Evolutionary conservation across 148 eudicot species (phyloP).

Genomic region (Suaeda aralocaspica): DNA sequence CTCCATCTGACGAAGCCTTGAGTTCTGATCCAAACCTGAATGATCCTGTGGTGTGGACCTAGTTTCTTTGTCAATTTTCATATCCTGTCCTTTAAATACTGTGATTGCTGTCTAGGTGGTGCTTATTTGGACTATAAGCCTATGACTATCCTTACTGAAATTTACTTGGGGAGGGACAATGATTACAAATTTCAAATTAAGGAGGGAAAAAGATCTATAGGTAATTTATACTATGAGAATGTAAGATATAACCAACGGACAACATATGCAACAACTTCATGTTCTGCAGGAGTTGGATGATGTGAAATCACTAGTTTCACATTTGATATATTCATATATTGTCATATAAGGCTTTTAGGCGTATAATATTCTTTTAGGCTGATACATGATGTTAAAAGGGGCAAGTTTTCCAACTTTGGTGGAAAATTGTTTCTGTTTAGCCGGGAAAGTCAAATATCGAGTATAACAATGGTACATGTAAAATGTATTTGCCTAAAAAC

Average conservation of each 20-base stretch:
- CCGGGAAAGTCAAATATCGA: no score
- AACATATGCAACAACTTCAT: not conserved
- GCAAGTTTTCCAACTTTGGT: no score
- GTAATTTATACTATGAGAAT: no score
- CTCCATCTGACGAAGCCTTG: constrained; percentile 38
- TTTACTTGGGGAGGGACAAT: not conserved
- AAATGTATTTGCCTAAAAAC: no score
- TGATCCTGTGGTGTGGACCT: constrained; percentile 41
- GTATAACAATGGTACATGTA: no score
- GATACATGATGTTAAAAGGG: no score
- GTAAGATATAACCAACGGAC: no score
- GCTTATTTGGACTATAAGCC: not conserved
- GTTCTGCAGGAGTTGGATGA: not conserved
- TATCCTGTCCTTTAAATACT: not conserved
- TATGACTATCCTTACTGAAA: not conserved
- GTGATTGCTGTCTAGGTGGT: no score
- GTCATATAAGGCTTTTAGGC: no score
- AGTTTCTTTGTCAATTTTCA: not conserved
- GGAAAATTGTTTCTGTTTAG: no score
- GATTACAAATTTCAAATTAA: not conserved
- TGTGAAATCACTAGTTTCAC: not conserved
- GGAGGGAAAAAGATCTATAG: not conserved
- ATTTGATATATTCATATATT: no score
- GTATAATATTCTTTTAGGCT: no score
- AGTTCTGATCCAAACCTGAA: constrained; percentile 37